Evolutionary conservation across 345 rosid genomes (phyloP).

Genomic region (Salix purpurea): DNA sequence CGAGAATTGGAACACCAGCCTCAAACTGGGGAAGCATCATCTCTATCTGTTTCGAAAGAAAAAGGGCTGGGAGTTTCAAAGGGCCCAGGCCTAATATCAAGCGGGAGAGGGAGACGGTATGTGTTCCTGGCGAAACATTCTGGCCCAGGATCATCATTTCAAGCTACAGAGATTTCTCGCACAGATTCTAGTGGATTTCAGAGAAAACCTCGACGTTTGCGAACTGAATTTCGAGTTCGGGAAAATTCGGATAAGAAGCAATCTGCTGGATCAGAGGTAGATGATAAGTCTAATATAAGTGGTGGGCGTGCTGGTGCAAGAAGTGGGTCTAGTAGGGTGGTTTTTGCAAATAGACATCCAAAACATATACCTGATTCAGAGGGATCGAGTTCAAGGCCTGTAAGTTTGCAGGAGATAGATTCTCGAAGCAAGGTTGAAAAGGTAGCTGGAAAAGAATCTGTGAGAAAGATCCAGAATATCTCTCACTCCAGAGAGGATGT

Average conservation of each 20-base stretch:
- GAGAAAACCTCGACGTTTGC: conserved; percentile 55
- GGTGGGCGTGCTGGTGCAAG: conserved; percentile 40
- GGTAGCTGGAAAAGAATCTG: conserved; percentile 46
- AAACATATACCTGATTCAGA: conserved; percentile 55
- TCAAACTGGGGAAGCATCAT: conserved; percentile 31
- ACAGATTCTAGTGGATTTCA: conserved; percentile 56
- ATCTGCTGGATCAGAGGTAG: conserved; percentile 24
- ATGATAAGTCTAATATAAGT: conserved; percentile 46
- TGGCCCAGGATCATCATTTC: conserved; percentile 45
- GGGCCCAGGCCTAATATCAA: conserved; percentile 36
- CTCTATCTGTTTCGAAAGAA: conserved; percentile 29
- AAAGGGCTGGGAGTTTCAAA: conserved; percentile 29
- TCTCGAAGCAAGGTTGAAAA: conserved; percentile 44
- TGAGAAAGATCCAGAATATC: conserved; percentile 36
- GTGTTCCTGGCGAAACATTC: conserved; percentile 46
- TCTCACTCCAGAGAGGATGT: conserved; percentile 46
- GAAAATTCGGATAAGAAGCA: conserved; percentile 50
- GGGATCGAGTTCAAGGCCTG: conserved; percentile 31
- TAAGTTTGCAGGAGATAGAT: conserved; percentile 35
- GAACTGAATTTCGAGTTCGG: conserved; percentile 73
- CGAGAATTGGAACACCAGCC: conserved; percentile 43
- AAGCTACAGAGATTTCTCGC: conserved; percentile 46
- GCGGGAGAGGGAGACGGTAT: conserved; percentile 46
- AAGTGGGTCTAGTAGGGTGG: conserved; percentile 48
- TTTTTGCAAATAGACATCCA: conserved; percentile 45